These are phyloP conservation scores for Boletus reticuloceps DNA, from an alignment of 768 basidiomycete species.

Conservation along the genomic window DNA sequence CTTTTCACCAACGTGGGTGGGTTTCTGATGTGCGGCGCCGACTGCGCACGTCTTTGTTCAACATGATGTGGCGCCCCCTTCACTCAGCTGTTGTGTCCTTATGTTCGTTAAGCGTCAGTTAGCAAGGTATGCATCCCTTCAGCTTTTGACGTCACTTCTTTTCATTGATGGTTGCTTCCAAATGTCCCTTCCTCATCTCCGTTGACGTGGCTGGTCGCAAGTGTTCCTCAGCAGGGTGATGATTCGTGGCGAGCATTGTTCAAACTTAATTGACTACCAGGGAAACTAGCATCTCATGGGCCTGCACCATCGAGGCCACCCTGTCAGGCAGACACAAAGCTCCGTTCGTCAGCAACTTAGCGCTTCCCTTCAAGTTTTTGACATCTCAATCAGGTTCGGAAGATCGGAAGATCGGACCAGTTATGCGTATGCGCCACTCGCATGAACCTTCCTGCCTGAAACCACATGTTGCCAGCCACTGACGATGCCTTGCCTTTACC, in stretches of 20 bases:
- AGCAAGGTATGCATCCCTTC: constrained; percentile 13
- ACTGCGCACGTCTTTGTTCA: constrained; percentile 1
- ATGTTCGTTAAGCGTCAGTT: background rate
- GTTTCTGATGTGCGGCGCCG: constrained; percentile 3
- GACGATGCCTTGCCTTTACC: constrained; percentile 1
- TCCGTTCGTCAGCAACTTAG: constrained; percentile 1
- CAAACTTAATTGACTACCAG: background rate
- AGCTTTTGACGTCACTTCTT: constrained; percentile 12
- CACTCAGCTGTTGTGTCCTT: background rate
- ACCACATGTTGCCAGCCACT: constrained; percentile 23
- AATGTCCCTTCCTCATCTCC: constrained; percentile 22
- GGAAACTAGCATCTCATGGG: background rate
- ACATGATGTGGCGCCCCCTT: constrained; percentile 15
- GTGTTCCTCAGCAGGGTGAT: background rate
- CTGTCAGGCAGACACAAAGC: background rate
- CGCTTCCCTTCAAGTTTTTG: constrained; percentile 6
- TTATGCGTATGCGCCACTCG: constrained; percentile 15
- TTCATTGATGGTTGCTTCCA: constrained; percentile 13
- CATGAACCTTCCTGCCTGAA: constrained; percentile 15
- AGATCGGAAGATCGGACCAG: constrained; percentile 4
- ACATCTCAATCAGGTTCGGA: constrained; percentile 5
- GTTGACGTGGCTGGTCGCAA: constrained; percentile 3
- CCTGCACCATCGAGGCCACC: background rate
- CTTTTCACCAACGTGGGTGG: background rate
- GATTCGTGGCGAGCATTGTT: background rate